Base-by-base conservation (phyloP, 148 eudicot genomes). In the Rhododendron ferrugineum region DNA sequence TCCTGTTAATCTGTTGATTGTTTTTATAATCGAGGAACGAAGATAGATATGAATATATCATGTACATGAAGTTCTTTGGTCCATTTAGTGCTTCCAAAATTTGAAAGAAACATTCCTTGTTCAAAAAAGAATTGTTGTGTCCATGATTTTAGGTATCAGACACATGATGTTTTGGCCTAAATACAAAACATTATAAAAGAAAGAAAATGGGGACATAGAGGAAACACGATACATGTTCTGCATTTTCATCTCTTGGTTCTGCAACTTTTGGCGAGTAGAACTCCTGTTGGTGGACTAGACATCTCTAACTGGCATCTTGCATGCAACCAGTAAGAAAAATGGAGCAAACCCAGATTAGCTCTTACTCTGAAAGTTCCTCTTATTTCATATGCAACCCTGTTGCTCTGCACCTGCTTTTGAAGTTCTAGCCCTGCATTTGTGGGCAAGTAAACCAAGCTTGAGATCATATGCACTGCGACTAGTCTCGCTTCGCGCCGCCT, bases 391-490 rank as follows among this genome's bases (percentile, higher is more conserved):
- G 75, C 85, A 56, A 96, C 91, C 84, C 91, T 88, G 86, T 94
- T 92, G 83, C 85, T 90, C 89, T 87, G 90, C 79, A 90, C 95
- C 79, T 94, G 92, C 86, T 89, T 90, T 73, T 91, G 97, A 22
- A 96, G 93, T 76, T 90, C 92, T 54, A 91, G 9, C 14, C 94
- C 95, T 82, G 88, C 89, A 86, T 87, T 90, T 20, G 93, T 92
- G 49, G 96, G 97, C 78, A 96, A 82, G 86, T 90, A 89, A n/a
- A 96, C 97, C 92, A 96, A 87, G 86, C 95, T 94, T 15, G 99
- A 94, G 84, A 93, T 86, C 87, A 96, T 87, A 82, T 85, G 96
- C 79, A 96, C 90, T 64, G 92, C 52, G 46, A 86, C 91, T 82
- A 91, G 18, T 84, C 85, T 88, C 13, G 81, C 86, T 85, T 92